Evolutionary conservation across 768 basidiomycete species (phyloP).

Genomic region (Cubamyces sp.): DNA sequence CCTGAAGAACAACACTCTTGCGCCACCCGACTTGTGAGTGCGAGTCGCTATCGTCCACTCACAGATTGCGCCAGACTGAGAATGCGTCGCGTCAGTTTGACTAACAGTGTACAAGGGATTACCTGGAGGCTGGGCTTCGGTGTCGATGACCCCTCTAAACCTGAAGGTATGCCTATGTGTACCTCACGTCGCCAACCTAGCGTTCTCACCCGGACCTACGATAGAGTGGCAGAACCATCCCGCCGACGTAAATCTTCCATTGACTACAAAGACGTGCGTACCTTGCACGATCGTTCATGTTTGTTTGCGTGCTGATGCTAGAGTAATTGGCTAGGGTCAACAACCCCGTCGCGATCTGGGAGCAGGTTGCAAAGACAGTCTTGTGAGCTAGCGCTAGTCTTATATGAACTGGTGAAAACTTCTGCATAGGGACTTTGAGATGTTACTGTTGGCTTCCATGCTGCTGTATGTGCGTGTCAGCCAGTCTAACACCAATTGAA

Average conservation of each 20-base stretch:
- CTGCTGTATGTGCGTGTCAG: too few species aligned
- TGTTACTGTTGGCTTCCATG: too few species aligned
- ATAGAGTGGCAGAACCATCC: slow-evolving; percentile 63
- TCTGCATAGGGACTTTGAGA: too few species aligned
- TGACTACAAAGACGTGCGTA: slow-evolving; percentile 54
- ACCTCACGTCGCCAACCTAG: neutral
- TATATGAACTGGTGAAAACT: neutral
- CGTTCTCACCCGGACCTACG: slow-evolving; percentile 3
- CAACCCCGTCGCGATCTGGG: slow-evolving; percentile 60
- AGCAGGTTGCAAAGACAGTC: slow-evolving; percentile 43
- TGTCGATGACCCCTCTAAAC: slow-evolving; percentile 51
- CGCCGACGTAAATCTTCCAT: slow-evolving; percentile 54
- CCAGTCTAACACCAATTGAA: too few species aligned
- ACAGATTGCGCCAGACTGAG: neutral
- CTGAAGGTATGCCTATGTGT: slow-evolving; percentile 52
- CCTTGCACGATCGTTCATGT: neutral
- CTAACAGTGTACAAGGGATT: slow-evolving; percentile 62
- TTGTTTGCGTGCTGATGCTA: too few species aligned
- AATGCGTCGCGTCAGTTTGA: slow-evolving; percentile 39
- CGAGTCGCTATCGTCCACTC: neutral
- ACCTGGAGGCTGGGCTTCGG: slow-evolving; percentile 70
- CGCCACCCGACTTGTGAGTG: slow-evolving; percentile 64
- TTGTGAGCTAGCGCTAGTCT: slow-evolving; percentile 5
- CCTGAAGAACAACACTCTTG: slow-evolving; percentile 56
- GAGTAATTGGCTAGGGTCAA: slow-evolving; percentile 48